phyloP scores from a whole-genome alignment of 1,284 basidiomycete species.

The Rhodotorula sp. region DNA sequence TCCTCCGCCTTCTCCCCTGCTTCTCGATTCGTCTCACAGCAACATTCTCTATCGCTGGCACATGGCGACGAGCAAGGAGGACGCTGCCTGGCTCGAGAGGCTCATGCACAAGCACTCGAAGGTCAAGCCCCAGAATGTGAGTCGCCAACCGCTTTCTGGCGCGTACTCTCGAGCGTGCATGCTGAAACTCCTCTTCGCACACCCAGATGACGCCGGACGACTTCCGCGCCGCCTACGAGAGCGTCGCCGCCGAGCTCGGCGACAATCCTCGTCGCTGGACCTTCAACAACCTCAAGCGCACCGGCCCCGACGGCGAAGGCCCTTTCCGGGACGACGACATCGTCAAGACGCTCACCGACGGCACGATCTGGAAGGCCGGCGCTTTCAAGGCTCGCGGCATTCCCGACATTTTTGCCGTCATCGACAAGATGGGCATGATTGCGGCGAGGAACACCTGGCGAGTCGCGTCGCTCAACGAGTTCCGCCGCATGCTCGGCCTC shows the following conservation, averaged over 20 bases:
- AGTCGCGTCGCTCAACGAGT: slow-evolving; percentile 75
- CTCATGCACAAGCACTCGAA: slow-evolving; percentile 33
- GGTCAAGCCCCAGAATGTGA: too few species aligned
- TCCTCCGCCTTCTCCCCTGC: neutral
- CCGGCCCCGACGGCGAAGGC: slow-evolving; percentile 54
- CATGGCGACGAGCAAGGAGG: slow-evolving; percentile 64
- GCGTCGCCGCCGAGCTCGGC: slow-evolving; percentile 42
- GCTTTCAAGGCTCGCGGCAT: slow-evolving; percentile 73
- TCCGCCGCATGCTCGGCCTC: slow-evolving; percentile 44
- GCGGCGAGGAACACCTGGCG: slow-evolving; percentile 59
- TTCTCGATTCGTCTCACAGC: slow-evolving; percentile 47
- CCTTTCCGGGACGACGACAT: slow-evolving; percentile 60
- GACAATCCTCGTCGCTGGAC: slow-evolving; percentile 64
- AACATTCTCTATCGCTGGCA: slow-evolving; percentile 59
- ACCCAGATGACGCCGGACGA: slow-evolving; percentile 57
- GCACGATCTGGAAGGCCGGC: slow-evolving; percentile 69
- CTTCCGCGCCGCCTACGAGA: slow-evolving; percentile 56
- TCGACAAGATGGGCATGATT: slow-evolving; percentile 43
- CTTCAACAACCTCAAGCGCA: slow-evolving; percentile 59
- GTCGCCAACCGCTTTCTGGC: too few species aligned
- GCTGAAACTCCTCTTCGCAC: slow-evolving; percentile 40
- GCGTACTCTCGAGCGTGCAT: slow-evolving; percentile 26
- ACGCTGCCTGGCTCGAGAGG: slow-evolving; percentile 62
- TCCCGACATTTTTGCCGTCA: slow-evolving; percentile 78
- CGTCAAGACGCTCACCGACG: slow-evolving; percentile 64